phyloP scores from a whole-genome alignment of 2,329 filamentous ascomycete species.

The Chalaropsis thielavioides region DNA sequence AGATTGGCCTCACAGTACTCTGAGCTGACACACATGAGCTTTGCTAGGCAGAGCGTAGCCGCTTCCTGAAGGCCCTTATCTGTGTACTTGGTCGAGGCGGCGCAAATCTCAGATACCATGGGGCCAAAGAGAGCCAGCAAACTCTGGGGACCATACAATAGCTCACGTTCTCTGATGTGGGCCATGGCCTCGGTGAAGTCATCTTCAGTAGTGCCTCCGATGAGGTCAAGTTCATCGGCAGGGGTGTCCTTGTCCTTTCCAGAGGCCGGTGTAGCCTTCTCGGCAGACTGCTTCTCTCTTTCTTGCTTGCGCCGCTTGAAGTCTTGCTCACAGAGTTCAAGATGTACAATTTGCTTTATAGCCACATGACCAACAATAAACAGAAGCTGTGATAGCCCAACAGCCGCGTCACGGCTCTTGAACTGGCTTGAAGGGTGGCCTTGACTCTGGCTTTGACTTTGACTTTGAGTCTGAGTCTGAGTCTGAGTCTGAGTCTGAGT shows the following conservation, averaged over 20 bases:
- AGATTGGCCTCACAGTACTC: conserved; percentile 94
- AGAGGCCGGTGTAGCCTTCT: conserved; percentile 30
- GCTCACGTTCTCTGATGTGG: conserved; percentile 69
- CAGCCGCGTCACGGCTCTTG: conserved; percentile 44
- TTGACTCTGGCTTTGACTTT: conserved; percentile 23
- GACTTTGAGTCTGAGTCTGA: conserved; percentile 20
- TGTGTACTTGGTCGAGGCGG: conserved; percentile 82
- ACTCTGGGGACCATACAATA: conserved; percentile 68
- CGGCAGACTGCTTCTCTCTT: conserved; percentile 52
- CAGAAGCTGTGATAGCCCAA: conserved; percentile 74
- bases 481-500: conserved; percentile 20
- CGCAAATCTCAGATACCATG: conserved; percentile 82
- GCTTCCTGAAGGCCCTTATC: conserved; percentile 85
- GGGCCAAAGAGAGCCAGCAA: conserved; percentile 84
- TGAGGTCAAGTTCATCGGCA: conserved; percentile 84
- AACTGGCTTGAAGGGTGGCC: conserved; percentile 30
- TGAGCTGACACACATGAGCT: conserved; percentile 95
- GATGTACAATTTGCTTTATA: conserved; percentile 96
- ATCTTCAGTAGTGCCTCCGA: conserved; percentile 89
- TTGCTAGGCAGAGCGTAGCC: conserved; percentile 85
- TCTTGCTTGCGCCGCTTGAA: conserved; percentile 94
- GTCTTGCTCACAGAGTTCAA: conserved; percentile 93
- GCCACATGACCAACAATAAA: conserved; percentile 94
- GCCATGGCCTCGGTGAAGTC: conserved; percentile 80
- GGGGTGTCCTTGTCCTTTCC: conserved; percentile 48